phyloP scores from a whole-genome alignment of 1,284 basidiomycete species.

The Vanrija humicola region DNA sequence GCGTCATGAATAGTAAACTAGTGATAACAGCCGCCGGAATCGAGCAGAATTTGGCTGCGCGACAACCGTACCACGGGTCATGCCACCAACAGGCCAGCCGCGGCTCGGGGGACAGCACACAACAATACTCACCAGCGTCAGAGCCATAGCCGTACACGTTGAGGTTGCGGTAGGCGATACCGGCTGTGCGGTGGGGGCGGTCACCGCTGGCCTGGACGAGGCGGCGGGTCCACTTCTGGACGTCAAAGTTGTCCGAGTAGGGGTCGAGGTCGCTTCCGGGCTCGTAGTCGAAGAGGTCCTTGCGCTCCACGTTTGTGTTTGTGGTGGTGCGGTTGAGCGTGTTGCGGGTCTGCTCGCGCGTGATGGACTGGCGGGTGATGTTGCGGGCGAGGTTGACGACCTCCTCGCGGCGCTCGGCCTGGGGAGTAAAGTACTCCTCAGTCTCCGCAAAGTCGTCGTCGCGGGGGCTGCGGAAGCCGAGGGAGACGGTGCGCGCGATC shows the following conservation, averaged over 20 bases:
- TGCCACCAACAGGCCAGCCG: too few relatives aligned
- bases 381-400: conserved; percentile 32
- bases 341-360: background rate
- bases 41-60: too few relatives aligned
- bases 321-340: background rate
- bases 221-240: conserved; percentile 48
- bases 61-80: too few relatives aligned
- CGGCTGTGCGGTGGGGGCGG: conserved; percentile 45
- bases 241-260: conserved; percentile 48
- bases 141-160: conserved; percentile 52
- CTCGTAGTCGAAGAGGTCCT: conserved; percentile 33
- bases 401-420: conserved; percentile 16
- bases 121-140: conserved; percentile 43
- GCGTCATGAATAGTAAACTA: too few relatives aligned
- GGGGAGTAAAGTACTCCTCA: conserved; percentile 7
- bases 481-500: background rate
- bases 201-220: conserved; percentile 38
- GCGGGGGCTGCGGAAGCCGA: background rate
- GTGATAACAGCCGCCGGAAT: too few relatives aligned
- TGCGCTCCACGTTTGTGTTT: background rate
- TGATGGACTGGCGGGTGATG: conserved; percentile 29
- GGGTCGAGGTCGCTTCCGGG: conserved; percentile 50
- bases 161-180: conserved; percentile 52
- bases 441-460: conserved; percentile 4
- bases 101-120: too few relatives aligned